Conservation (phyloP, 352 stramenopile species). For the Pythium biforme region DNA sequence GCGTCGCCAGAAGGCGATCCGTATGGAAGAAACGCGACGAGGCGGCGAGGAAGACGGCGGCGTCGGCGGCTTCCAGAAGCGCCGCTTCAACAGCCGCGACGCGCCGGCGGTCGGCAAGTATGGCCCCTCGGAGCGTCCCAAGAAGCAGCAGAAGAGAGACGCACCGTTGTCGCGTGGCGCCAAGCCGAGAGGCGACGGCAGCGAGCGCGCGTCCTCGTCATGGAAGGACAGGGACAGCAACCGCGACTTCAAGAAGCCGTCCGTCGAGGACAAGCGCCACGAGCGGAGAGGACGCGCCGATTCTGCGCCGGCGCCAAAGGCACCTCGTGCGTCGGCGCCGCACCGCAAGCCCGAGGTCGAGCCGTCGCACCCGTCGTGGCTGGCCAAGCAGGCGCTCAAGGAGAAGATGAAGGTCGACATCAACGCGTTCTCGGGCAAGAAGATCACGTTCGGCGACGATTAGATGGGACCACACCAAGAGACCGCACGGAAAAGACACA, state of each 20-base stretch:
- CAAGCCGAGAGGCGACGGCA: constrained; percentile 10
- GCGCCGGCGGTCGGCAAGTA: constrained; percentile 47
- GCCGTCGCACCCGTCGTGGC: constrained; percentile 57
- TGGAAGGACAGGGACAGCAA: constrained; percentile 2
- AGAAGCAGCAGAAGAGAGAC: constrained; percentile 54
- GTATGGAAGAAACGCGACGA: constrained; percentile 54
- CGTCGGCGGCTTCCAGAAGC: constrained; percentile 39
- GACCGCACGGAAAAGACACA: not conserved
- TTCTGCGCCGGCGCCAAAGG: not conserved
- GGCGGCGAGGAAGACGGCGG: constrained; percentile 51
- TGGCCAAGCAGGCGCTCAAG: constrained; percentile 83
- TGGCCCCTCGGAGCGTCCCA: constrained; percentile 69
- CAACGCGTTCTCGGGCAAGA: constrained; percentile 72
- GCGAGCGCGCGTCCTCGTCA: not conserved
- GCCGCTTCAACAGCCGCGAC: constrained; percentile 28
- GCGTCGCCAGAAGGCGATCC: constrained; percentile 78
- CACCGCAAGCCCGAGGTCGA: constrained; percentile 27
- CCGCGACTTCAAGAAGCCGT: constrained; percentile 12
- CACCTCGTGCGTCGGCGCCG: constrained; percentile 4
- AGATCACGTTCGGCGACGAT: constrained; percentile 76
- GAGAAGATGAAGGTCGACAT: constrained; percentile 78
- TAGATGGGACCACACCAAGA: constrained; percentile 12
- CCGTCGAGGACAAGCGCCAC: constrained; percentile 22
- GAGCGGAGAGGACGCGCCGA: constrained; percentile 20
- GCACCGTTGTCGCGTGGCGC: not conserved